phyloP scores from a whole-genome alignment of 2,329 filamentous ascomycete genomes.

The Neurospora crassa region DNA sequence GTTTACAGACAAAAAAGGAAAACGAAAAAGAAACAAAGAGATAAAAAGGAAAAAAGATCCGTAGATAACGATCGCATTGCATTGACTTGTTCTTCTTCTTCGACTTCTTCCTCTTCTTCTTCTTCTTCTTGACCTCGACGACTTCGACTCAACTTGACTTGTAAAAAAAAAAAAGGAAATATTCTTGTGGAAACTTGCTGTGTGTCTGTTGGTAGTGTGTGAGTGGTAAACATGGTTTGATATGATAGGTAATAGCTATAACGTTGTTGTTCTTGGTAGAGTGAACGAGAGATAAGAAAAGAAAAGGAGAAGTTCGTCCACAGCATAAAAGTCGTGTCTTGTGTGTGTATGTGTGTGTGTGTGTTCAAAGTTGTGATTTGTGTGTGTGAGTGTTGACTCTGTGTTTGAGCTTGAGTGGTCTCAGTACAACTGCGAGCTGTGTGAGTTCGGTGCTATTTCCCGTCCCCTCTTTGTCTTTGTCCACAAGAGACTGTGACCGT shows the following conservation, averaged over 20 bases:
- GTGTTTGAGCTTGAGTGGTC: not conserved
- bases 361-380: not conserved
- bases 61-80: not conserved
- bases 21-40: not conserved
- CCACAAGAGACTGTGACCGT: not conserved
- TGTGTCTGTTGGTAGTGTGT: not conserved
- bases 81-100: not conserved
- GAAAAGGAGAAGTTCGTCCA: constrained; percentile 1
- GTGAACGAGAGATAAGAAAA: constrained; percentile 4
- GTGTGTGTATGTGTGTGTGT: not conserved
- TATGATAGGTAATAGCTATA: not conserved
- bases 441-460: not conserved
- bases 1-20: not conserved
- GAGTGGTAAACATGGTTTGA: not conserved
- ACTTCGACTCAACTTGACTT: not conserved
- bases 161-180: not conserved
- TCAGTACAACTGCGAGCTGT: not conserved
- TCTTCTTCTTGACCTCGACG: not conserved
- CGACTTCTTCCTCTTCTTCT: not conserved
- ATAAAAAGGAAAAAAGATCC: constrained; percentile 8
- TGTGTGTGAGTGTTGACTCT: not conserved
- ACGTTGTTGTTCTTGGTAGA: not conserved
- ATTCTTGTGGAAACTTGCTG: not conserved
- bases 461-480: not conserved
- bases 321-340: constrained; percentile 1